A percentile compares a stretch with the other conserved stretches of the same genome.
Conservation (phyloP, 495 filamentous ascomycete genomes). For the Penicillium bialowiezense region DNA sequence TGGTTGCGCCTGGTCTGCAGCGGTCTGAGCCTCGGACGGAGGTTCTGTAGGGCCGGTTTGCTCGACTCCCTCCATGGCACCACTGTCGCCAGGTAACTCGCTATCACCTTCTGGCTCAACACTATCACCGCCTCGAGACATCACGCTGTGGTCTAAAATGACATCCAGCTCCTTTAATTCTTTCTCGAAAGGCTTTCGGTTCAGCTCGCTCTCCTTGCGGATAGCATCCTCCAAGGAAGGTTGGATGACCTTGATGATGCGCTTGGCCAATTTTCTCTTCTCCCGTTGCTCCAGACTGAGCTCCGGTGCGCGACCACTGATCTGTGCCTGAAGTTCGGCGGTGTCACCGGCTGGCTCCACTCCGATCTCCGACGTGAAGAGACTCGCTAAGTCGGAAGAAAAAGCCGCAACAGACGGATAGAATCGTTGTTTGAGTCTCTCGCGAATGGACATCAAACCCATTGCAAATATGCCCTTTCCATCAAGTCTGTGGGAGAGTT, state of each 20-base stretch:
- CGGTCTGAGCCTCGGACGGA: conserved; percentile 2
- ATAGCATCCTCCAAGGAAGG: conserved; percentile 72
- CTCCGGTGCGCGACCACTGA: conserved; percentile 50
- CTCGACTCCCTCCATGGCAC: conserved; percentile 23
- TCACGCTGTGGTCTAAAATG: conserved; percentile 61
- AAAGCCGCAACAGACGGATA: conserved; percentile 77
- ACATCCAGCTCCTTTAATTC: conserved; percentile 70
- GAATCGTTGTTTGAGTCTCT: conserved; percentile 63
- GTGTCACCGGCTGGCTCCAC: conserved; percentile 51
- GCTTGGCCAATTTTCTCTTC: conserved; percentile 69
- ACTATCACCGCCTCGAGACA: conserved; percentile 42
- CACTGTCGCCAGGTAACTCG: conserved; percentile 11
- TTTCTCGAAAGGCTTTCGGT: conserved; percentile 63
- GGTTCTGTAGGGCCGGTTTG: background rate
- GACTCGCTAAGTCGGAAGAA: conserved; percentile 64
- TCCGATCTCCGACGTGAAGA: conserved; percentile 67
- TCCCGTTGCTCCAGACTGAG: conserved; percentile 64
- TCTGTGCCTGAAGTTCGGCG: conserved; percentile 50
- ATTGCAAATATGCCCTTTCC: conserved; percentile 65
- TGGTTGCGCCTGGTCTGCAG: background rate
- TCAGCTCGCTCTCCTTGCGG: conserved; percentile 75
- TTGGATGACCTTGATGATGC: conserved; percentile 79
- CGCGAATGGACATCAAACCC: conserved; percentile 60
- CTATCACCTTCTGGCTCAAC: conserved; percentile 26
- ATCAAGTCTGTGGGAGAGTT: conserved; percentile 61